Conservation (phyloP, 495 filamentous ascomycete genomes). For the Aspergillus sclerotioniger region DNA sequence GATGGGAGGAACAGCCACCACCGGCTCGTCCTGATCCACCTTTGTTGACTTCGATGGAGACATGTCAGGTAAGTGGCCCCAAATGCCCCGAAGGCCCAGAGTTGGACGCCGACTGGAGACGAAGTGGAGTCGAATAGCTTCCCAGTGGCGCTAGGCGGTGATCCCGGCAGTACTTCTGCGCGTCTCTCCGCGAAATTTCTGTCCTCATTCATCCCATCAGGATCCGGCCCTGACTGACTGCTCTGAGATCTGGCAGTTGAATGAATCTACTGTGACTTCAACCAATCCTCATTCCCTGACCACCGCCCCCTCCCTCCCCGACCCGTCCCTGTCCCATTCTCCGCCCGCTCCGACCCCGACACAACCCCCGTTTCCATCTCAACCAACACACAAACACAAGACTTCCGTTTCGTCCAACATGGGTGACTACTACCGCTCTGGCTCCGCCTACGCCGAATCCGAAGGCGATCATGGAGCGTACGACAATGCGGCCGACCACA, state of each 20-base stretch:
- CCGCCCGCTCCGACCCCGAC: not conserved
- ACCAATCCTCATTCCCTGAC: not conserved
- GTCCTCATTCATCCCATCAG: not conserved
- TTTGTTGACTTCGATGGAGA: not conserved
- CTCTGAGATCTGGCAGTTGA: no score
- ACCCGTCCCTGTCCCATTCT: not conserved
- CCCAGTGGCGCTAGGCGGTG: not conserved
- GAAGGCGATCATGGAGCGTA: not conserved
- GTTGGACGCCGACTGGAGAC: not conserved
- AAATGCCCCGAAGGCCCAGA: no score
- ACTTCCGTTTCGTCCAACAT: not conserved
- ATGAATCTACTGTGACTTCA: not conserved
- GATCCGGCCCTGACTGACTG: not conserved
- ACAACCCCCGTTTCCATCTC: constrained; percentile 4
- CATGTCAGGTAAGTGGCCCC: not conserved
- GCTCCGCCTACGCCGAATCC: not conserved
- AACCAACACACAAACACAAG: not conserved
- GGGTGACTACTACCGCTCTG: not conserved
- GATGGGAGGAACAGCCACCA: constrained; percentile 23
- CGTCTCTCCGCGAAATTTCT: not conserved
- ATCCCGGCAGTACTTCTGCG: not conserved
- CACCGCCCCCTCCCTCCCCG: not conserved
- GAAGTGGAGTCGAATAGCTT: not conserved
- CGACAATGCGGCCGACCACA: constrained; percentile 21
- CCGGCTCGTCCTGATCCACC: not conserved